phyloP scores from a whole-genome alignment of 371 early-diverging fungal genomes.

The Zychaea mexicana region DNA sequence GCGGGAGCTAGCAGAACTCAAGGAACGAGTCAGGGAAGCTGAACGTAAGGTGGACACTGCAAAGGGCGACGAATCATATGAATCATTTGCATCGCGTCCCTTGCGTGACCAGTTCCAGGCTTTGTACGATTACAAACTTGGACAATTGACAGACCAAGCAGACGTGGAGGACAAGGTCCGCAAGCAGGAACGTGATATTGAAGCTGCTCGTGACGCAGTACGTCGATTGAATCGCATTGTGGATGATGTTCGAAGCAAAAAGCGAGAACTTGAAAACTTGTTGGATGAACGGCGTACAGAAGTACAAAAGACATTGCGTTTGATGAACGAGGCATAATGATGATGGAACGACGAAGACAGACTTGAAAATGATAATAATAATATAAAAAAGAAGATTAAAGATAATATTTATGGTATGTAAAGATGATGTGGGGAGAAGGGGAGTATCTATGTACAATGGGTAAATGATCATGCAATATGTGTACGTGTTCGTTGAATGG shows the following conservation, averaged over 20 bases:
- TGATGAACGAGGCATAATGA: constrained; percentile 13
- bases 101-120: constrained; percentile 53
- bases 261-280: constrained; percentile 43
- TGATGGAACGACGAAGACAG: neutral
- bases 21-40: constrained; percentile 44
- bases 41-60: constrained; percentile 30
- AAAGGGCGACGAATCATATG: constrained; percentile 24
- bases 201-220: constrained; percentile 51
- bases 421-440: no score
- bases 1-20: constrained; percentile 44
- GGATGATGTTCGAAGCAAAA: constrained; percentile 49
- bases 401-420: neutral
- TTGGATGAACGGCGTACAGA: constrained; percentile 33
- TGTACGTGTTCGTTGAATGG: neutral
- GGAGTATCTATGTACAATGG: constrained; percentile 2
- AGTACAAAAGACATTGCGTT: constrained; percentile 30
- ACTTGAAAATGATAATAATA: neutral
- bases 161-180: constrained; percentile 50
- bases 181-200: constrained; percentile 53
- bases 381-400: neutral
- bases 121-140: constrained; percentile 51
- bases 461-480: neutral
- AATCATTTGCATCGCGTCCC: constrained; percentile 46
- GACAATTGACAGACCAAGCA: constrained; percentile 49
- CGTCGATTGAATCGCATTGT: constrained; percentile 47